phyloP scores from a whole-genome alignment of 164 flowering plant species.

The Brasenia schreberi region DNA sequence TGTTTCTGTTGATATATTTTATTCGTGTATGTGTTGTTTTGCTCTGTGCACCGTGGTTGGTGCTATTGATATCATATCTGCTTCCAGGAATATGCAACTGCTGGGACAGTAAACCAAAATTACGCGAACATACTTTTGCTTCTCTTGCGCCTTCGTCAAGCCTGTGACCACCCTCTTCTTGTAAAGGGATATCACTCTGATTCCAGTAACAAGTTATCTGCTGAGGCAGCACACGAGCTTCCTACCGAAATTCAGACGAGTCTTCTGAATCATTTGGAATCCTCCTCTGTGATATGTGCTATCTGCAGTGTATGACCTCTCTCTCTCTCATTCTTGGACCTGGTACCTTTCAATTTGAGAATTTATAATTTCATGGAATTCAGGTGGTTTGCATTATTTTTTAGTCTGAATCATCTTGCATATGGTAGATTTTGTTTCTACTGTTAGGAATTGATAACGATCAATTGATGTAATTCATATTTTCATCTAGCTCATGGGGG shows the following conservation, averaged over 20 bases:
- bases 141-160: slow-evolving; percentile 96
- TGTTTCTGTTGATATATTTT: background rate
- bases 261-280: slow-evolving; percentile 42
- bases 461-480: too few species aligned
- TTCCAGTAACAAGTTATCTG: slow-evolving; percentile 40
- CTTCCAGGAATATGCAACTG: slow-evolving; percentile 80
- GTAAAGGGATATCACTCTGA: slow-evolving; percentile 53
- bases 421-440: too few species aligned
- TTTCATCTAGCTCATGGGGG: too few species aligned
- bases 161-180: slow-evolving; percentile 92
- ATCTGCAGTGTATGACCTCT: slow-evolving; percentile 49
- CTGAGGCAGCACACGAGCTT: slow-evolving; percentile 49
- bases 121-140: slow-evolving; percentile 86
- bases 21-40: too few species aligned
- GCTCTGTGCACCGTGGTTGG: background rate
- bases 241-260: slow-evolving; percentile 41
- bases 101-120: slow-evolving; percentile 86
- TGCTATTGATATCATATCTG: background rate
- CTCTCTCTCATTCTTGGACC: background rate
- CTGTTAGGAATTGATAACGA: too few species aligned
- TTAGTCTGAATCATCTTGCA: too few species aligned
- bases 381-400: too few species aligned
- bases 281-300: slow-evolving; percentile 47
- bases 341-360: too few species aligned
- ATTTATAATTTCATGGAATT: too few species aligned